Conservation (phyloP, 352 stramenopile species). For the Pythium aquatile region DNA sequence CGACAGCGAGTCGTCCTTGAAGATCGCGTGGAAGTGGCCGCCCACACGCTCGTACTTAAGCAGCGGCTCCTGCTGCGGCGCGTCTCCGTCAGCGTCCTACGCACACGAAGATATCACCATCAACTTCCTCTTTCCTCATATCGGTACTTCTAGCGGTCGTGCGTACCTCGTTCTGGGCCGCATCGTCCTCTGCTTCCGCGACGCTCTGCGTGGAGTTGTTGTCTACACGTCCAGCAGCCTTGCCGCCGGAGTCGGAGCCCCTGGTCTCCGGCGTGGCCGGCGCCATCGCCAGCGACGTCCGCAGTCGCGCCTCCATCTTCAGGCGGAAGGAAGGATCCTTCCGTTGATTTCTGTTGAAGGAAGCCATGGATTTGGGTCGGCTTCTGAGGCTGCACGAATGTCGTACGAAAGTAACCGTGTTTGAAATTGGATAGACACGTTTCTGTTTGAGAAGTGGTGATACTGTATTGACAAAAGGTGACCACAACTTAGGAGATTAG, state of each 20-base stretch:
- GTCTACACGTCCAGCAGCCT: not conserved
- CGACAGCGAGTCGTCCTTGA: conserved; percentile 84
- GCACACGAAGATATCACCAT: no score
- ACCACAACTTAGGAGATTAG: no score
- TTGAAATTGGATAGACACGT: no score
- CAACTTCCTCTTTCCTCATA: not conserved
- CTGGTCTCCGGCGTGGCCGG: not conserved
- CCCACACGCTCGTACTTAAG: conserved; percentile 88
- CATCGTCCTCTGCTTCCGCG: not conserved
- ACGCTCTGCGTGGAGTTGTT: not conserved
- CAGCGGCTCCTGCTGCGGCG: conserved; percentile 50
- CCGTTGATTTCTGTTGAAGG: conserved; percentile 4
- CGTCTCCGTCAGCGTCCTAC: conserved; percentile 12
- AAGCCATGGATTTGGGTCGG: not conserved
- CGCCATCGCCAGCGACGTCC: not conserved
- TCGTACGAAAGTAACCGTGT: not conserved
- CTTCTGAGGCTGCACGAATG: conserved; percentile 3
- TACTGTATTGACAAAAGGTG: no score
- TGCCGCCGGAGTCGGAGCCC: not conserved
- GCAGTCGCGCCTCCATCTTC: no score
- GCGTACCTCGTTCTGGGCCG: not conserved
- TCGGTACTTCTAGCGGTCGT: no score
- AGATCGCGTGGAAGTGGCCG: conserved; percentile 81
- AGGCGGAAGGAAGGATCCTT: no score
- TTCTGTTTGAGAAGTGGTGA: no score